These are phyloP conservation scores for Hydrangea macrophylla DNA, from an alignment of 148 eudicot genomes.

Conservation along the genomic window DNA sequence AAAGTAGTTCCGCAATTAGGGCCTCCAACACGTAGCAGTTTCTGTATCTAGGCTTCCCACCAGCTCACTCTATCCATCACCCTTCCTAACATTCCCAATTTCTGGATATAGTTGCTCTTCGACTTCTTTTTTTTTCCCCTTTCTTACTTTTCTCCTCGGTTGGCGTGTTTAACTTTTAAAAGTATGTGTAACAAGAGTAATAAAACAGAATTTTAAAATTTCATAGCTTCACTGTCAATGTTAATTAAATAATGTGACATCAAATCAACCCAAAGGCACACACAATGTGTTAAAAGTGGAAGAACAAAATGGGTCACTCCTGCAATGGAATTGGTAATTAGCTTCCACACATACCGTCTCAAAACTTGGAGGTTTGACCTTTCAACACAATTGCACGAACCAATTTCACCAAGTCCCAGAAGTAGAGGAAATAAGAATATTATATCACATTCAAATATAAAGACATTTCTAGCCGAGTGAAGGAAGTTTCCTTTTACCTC, in stretches of 20 bases:
- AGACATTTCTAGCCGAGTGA: background rate
- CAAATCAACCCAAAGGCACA: background rate
- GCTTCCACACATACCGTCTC: background rate
- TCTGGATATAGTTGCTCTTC: background rate
- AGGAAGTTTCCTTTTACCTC: conserved; percentile 52
- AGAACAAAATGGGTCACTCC: background rate
- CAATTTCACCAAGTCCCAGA: background rate
- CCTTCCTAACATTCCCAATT: too few relatives aligned
- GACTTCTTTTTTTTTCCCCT: background rate
- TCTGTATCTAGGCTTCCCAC: background rate
- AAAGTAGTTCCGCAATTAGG: too few relatives aligned
- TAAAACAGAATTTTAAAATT: background rate
- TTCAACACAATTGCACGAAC: background rate
- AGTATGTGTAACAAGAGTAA: background rate
- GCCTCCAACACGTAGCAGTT: too few relatives aligned
- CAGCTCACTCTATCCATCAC: too few relatives aligned
- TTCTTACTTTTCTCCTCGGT: background rate
- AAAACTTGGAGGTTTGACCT: background rate
- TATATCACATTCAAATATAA: too few relatives aligned
- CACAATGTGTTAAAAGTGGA: background rate
- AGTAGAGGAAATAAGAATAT: background rate
- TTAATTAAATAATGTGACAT: background rate
- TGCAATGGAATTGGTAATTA: conserved; percentile 6
- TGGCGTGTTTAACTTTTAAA: background rate
- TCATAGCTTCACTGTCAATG: background rate